Percentiles rank a stretch among this genome's conserved stretches.
Evolutionary conservation across 1,139 yeast species (phyloP).

Genomic region (Casaregolazyma suthepensis): DNA sequence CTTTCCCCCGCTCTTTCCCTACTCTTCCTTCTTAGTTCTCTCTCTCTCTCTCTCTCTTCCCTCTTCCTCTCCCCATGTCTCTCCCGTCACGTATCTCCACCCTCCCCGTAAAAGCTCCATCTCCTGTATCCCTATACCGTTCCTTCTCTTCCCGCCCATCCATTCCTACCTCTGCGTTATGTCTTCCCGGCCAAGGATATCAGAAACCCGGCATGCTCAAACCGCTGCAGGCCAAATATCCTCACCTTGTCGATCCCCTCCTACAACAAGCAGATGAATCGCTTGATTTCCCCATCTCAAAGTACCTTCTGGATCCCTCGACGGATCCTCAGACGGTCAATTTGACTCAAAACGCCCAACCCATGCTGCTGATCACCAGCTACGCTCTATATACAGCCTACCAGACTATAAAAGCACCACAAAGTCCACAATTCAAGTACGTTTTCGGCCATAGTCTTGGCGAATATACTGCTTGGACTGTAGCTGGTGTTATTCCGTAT

Average conservation of each 20-base stretch:
- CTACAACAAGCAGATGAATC: constrained; percentile 31
- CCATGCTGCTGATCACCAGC: constrained; percentile 50
- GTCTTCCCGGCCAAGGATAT: constrained; percentile 38
- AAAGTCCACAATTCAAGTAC: constrained; percentile 13
- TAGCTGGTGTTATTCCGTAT: constrained; percentile 41
- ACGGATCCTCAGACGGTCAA: constrained; percentile 20
- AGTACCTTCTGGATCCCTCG: constrained; percentile 15
- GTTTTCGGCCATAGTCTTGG: constrained; percentile 59
- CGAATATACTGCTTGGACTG: constrained; percentile 49
- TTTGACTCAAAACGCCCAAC: constrained; percentile 53
- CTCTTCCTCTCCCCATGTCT: not conserved
- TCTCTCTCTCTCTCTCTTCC: too few species aligned
- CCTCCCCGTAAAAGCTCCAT: not conserved
- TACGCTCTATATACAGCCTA: constrained; percentile 34
- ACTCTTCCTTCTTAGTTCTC: too few species aligned
- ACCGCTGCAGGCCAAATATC: constrained; percentile 21
- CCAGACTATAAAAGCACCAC: constrained; percentile 19
- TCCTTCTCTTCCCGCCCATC: not conserved
- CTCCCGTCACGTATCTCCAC: not conserved
- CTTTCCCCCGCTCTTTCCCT: too few species aligned
- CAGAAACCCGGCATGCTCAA: constrained; percentile 35
- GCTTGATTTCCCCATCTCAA: constrained; percentile 25
- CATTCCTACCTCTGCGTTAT: not conserved
- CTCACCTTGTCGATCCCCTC: constrained; percentile 23
- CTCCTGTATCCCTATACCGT: not conserved